A percentile compares a stretch with the other conserved stretches of the same genome.
Conservation (phyloP, 495 filamentous ascomycete genomes). For the Penicillium turbatum region DNA sequence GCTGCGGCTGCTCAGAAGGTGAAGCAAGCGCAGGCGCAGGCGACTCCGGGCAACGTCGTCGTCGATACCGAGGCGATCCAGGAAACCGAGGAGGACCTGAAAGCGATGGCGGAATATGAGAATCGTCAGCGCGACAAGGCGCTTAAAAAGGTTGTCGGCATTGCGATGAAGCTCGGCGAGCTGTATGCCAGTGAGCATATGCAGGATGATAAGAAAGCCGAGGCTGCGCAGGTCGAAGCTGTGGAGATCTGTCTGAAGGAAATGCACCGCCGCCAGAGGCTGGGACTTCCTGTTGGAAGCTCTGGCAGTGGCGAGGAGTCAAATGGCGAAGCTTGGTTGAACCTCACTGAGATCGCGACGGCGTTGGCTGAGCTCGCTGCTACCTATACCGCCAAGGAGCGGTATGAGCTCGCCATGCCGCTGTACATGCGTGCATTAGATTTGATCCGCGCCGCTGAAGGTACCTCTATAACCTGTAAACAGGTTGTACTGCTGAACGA, state of each 20-base stretch:
- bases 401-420: slow-evolving; percentile 77
- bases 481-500: slow-evolving; percentile 58
- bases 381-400: slow-evolving; percentile 63
- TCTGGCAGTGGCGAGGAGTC: slow-evolving; percentile 8
- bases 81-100: slow-evolving; percentile 28
- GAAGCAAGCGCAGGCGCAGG: slow-evolving; percentile 20
- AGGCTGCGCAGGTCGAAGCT: slow-evolving; percentile 71
- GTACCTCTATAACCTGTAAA: slow-evolving; percentile 55
- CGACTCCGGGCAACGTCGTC: slow-evolving; percentile 16
- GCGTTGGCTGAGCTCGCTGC: slow-evolving; percentile 65
- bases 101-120: slow-evolving; percentile 44
- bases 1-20: slow-evolving; percentile 27
- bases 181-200: slow-evolving; percentile 57
- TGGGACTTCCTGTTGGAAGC: slow-evolving; percentile 50
- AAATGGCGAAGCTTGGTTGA: slow-evolving; percentile 69
- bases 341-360: slow-evolving; percentile 63
- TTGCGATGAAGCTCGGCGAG: slow-evolving; percentile 76
- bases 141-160: slow-evolving; percentile 65
- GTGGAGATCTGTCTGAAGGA: slow-evolving; percentile 79
- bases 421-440: slow-evolving; percentile 79
- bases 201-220: slow-evolving; percentile 56
- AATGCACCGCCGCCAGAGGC: slow-evolving; percentile 56
- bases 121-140: slow-evolving; percentile 60
- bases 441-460: slow-evolving; percentile 42
- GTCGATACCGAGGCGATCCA: slow-evolving; percentile 26